Evolutionary conservation across 345 rosid species (phyloP), one percentile per base, ranked within the genome.

Genomic region (Syzygium grande): DNA sequence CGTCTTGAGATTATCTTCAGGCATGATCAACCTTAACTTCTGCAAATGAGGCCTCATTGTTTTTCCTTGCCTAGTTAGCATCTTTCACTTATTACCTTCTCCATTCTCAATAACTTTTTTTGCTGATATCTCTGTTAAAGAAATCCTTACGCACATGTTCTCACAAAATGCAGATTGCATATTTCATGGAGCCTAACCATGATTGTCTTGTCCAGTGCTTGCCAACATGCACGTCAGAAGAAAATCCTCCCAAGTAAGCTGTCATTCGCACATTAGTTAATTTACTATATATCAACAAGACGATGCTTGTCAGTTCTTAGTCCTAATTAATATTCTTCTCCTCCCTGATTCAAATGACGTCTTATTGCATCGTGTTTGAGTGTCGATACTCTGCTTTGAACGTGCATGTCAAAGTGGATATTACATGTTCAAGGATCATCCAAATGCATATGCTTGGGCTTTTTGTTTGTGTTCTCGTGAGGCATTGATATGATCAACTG

Each of bases 181-280:
- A 91, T 90, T 96, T 97, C n/a, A 89, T 91, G 86, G 94, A 96
- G 87, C 99, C 99, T 3, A 95, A 93, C 90, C 96, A 94, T 84
- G 98, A 96, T 17, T 96, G 99, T 90, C 90, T 96, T 5, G 98
- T 97, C 10, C 95, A 96, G 91, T 97, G 99, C 92, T 91, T 97
- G 91, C 99, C 98, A 38, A 93, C 96, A 51, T 95, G 99, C 94
- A 93, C 90, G 87, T 95, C 96, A 2, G 97, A 94, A 87, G 91
- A 87, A 6, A 92, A 94, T 56, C 94, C 93, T 89, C 96, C 99
- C 55, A 95, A 91, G 99, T 97, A 94, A 93, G 98, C 89, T 29
- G 34, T 14, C 19, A 22, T 77, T 29, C n/a, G 14, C 30, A 83
- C n/a, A 58, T 10, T 23, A 58, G 63, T 25, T 25, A 65, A 16